Percentiles rank a stretch among this genome's conserved stretches.
Conservation (phyloP, 805 yeast genomes). For the Blastobotrys peoriensis region DNA sequence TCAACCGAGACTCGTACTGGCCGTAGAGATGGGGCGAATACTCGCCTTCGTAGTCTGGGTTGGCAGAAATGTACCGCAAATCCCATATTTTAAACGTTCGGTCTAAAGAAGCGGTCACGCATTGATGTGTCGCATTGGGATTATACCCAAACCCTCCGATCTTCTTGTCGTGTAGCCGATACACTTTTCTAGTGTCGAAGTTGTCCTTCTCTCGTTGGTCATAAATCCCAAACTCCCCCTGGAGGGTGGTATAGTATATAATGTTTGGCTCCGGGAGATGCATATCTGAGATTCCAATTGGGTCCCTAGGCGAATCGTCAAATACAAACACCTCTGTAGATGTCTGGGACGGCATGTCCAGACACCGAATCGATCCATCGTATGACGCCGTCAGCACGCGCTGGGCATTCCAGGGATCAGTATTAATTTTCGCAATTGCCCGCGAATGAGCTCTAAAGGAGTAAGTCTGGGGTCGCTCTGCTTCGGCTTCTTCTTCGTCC, state of each 20-base stretch:
- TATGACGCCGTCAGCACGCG: conserved; percentile 69
- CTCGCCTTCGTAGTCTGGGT: conserved; percentile 14
- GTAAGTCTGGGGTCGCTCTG: conserved; percentile 42
- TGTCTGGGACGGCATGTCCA: conserved; percentile 58
- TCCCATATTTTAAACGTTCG: conserved; percentile 86
- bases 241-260: conserved; percentile 67
- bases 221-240: conserved; percentile 71
- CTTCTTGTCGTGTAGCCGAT: conserved; percentile 77
- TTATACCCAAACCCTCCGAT: conserved; percentile 84
- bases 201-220: conserved; percentile 54
- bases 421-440: conserved; percentile 57
- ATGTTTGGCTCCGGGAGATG: conserved; percentile 51
- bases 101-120: conserved; percentile 87
- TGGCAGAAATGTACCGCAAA: conserved; percentile 41
- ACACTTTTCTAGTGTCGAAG: conserved; percentile 30
- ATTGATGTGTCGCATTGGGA: conserved; percentile 56
- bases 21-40: conserved; percentile 50
- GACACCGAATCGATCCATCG: conserved; percentile 76
- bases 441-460: conserved; percentile 71
- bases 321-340: conserved; percentile 58
- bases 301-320: conserved; percentile 38
- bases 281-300: conserved; percentile 71
- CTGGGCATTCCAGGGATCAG: conserved; percentile 44
- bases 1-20: conserved; percentile 63
- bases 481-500: conserved; percentile 33